These are phyloP conservation scores for Bombardia bombarda DNA, from an alignment of 495 filamentous ascomycete genomes.

Conservation along the genomic window DNA sequence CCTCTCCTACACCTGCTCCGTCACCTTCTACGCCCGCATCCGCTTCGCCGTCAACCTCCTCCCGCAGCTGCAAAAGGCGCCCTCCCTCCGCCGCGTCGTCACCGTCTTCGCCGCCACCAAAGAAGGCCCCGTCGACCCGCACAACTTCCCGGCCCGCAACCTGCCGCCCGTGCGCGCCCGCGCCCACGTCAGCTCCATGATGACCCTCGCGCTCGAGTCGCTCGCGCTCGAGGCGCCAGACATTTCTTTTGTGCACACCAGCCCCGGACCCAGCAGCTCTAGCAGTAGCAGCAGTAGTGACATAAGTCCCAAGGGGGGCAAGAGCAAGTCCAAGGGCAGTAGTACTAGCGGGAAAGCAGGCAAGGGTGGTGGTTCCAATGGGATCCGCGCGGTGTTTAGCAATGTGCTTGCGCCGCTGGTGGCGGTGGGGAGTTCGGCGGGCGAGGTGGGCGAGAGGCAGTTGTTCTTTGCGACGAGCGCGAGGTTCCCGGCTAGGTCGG, in stretches of 20 bases:
- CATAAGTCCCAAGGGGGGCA: too few species aligned
- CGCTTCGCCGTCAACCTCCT: slow-evolving; percentile 57
- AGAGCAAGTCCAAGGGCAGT: slow-evolving; percentile 21
- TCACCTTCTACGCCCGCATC: slow-evolving; percentile 55
- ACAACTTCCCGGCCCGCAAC: slow-evolving; percentile 36
- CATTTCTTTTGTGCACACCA: slow-evolving; percentile 52
- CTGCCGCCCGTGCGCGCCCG: slow-evolving; percentile 20
- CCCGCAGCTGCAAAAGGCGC: slow-evolving; percentile 43
- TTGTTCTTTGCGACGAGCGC: slow-evolving; percentile 46
- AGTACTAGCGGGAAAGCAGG: too few species aligned
- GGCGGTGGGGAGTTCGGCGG: slow-evolving; percentile 9
- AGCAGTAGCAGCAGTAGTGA: too few species aligned
- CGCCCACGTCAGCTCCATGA: slow-evolving; percentile 41
- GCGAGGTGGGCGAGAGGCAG: slow-evolving; percentile 48
- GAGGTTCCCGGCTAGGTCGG: slow-evolving; percentile 32
- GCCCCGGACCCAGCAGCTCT: slow-evolving; percentile 44
- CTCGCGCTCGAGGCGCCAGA: slow-evolving; percentile 38
- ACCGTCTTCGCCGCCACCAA: slow-evolving; percentile 42
- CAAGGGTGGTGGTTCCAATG: too few species aligned
- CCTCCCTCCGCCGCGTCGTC: slow-evolving; percentile 49
- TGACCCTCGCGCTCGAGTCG: slow-evolving; percentile 43
- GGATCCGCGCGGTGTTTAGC: too few species aligned
- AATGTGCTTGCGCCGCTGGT: too few species aligned
- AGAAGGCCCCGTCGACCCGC: slow-evolving; percentile 42
- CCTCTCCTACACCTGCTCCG: slow-evolving; percentile 43